Evolutionary conservation across 2,329 filamentous ascomycete genomes (phyloP).

Genomic region (Chaetomium sp.): DNA sequence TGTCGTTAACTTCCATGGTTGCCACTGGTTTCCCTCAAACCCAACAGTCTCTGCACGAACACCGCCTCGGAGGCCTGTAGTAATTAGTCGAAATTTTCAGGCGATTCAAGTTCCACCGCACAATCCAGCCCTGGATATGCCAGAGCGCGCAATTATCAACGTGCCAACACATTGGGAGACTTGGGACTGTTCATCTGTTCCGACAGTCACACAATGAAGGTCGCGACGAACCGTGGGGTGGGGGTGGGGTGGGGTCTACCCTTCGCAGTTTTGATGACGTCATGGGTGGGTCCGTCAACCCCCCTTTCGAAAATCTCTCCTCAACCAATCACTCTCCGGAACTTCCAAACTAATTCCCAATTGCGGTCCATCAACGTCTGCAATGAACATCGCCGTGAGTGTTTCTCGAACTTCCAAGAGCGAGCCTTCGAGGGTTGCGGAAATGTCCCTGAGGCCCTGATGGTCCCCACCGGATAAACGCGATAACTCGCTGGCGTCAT

Average conservation of each 20-base stretch:
- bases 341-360: neutral
- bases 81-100: neutral
- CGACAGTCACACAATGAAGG: neutral
- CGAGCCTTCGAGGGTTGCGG: neutral
- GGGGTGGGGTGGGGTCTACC: too few relatives aligned
- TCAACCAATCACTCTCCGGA: neutral
- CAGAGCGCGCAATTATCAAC: neutral
- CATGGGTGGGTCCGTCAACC: neutral
- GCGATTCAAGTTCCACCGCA: too few relatives aligned
- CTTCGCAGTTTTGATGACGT: too few relatives aligned
- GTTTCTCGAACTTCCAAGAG: neutral
- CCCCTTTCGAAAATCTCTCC: too few relatives aligned
- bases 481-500: constrained; percentile 15
- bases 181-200: neutral
- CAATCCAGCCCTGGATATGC: neutral
- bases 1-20: neutral
- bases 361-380: neutral
- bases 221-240: neutral
- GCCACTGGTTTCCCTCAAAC: neutral
- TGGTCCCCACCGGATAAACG: neutral
- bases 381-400: neutral
- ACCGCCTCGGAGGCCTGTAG: neutral
- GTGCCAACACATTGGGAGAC: neutral
- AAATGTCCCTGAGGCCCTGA: neutral
- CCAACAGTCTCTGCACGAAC: neutral